Evolutionary conservation across 208 protist species (phyloP), one percentile per base, ranked within the genome.

Genomic region (Trypanosoma scelopori): DNA sequence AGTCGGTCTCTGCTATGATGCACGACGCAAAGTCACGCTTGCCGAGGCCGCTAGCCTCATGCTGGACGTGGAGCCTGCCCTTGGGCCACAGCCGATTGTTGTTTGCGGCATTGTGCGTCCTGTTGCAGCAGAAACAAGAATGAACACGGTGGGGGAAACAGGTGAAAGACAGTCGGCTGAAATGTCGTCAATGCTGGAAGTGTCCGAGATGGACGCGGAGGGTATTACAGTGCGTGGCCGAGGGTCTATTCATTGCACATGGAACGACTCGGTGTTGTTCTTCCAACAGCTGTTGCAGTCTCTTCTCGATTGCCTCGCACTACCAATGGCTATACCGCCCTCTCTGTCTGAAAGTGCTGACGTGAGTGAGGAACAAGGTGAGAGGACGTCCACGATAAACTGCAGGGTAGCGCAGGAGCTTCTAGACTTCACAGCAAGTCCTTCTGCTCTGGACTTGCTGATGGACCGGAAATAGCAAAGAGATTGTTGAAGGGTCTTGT

Each of bases 11-110:
- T 95, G 89, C 70, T 95, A 95, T 73, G 82, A 95, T 64, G 69
- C 89, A 1, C 27, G 41, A 0, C 74, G 73, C 6, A 92, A 91
- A 64, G 60, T 87, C 13, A 91, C 89, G 25, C 69, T 95, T 5
- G 82, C 92, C 56, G 62, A 92, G 76, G 89, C 89, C 50, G 84
- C 84, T 9, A 81, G 90, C 50, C 77, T 95, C 9, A 95, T 95
- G 84, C 77, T 86, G 75, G 74, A 60, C 43, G 55, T 95, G 35
- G 89, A 92, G 52, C 39, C 71, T 5, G 65, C 73, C 6, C 73
- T 95, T 13, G 82, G 89, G 0, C 79, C 86, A 53, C 89, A 95
- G 67, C 82, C 89, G 5, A 86, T 90, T 9, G 82, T 95, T 20
- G 78, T 91, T 1, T 95, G 89, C 35, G 89, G 89, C 0, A 71